Conservation (phyloP, 1,284 basidiomycete genomes). For the Moesziomyces sp. region DNA sequence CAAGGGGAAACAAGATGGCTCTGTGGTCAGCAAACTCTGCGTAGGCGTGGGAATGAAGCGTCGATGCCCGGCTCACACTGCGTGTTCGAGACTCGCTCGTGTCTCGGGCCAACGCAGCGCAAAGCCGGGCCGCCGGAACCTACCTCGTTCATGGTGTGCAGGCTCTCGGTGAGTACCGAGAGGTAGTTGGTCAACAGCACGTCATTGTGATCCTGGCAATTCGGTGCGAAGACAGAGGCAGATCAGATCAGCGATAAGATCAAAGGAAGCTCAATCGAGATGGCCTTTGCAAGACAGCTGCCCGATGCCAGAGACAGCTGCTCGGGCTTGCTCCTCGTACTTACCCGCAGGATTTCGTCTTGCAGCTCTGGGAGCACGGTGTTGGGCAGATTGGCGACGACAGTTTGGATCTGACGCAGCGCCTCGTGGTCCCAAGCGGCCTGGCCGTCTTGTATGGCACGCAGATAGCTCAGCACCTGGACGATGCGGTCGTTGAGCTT, state of each 20-base stretch:
- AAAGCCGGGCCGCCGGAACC: constrained; percentile 60
- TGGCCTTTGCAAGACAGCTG: background rate
- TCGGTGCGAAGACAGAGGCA: background rate
- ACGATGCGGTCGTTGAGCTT: constrained; percentile 93
- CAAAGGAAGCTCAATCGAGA: background rate
- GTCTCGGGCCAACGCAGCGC: no score
- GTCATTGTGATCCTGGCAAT: constrained; percentile 88
- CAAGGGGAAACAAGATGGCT: no score
- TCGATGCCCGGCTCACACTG: background rate
- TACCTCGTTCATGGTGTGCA: constrained; percentile 88
- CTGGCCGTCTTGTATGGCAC: constrained; percentile 32
- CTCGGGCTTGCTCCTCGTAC: constrained; percentile 1
- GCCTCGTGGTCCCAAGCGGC: constrained; percentile 72
- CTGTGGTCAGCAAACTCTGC: no score
- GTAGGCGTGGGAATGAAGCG: no score
- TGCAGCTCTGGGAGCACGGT: constrained; percentile 46
- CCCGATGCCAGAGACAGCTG: background rate
- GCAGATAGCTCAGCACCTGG: constrained; percentile 79
- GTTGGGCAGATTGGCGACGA: constrained; percentile 76
- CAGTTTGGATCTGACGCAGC: constrained; percentile 83
- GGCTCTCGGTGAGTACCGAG: constrained; percentile 85
- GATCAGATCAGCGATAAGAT: constrained; percentile 8
- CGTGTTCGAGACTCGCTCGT: constrained; percentile 1
- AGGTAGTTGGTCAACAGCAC: constrained; percentile 91
- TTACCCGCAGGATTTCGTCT: constrained; percentile 48